Evolutionary conservation across 148 eudicot species (phyloP).

Genomic region (Rhododendron williamsianum): DNA sequence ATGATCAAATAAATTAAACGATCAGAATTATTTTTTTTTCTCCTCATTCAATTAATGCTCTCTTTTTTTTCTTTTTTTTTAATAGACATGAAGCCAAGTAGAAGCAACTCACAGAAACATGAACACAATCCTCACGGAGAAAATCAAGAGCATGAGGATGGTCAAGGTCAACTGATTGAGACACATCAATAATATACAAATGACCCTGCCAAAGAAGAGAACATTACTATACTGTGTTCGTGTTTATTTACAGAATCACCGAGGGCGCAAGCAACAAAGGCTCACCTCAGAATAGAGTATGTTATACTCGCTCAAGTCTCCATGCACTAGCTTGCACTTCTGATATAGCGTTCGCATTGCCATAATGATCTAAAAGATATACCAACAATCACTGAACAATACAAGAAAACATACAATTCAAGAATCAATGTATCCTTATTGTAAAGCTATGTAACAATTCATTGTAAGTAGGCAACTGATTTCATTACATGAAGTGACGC

Average conservation of each 20-base stretch:
- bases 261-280: not conserved
- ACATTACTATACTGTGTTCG: not conserved
- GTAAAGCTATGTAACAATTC: not conserved
- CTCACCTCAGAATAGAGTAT: conserved; percentile 79
- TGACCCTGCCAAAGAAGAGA: conserved; percentile 61
- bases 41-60: not conserved
- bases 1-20: not conserved
- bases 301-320: conserved; percentile 95
- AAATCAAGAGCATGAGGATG: conserved; percentile 93
- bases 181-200: conserved; percentile 87
- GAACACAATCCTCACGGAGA: conserved; percentile 81
- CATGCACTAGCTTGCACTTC: conserved; percentile 97
- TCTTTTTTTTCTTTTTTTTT: too few species aligned
- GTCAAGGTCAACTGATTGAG: conserved; percentile 98
- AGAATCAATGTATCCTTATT: not conserved
- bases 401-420: not conserved
- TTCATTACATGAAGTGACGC: not conserved
- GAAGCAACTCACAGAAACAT: conserved; percentile 60
- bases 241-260: not conserved
- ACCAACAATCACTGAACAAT: not conserved
- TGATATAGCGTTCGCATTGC: conserved; percentile 87
- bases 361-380: conserved; percentile 51
- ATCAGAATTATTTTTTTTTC: not conserved
- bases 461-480: not conserved
- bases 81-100: conserved; percentile 4